These are phyloP conservation scores for Solanum appendiculatum DNA, from an alignment of 257 asterid species.

Conservation along the genomic window DNA sequence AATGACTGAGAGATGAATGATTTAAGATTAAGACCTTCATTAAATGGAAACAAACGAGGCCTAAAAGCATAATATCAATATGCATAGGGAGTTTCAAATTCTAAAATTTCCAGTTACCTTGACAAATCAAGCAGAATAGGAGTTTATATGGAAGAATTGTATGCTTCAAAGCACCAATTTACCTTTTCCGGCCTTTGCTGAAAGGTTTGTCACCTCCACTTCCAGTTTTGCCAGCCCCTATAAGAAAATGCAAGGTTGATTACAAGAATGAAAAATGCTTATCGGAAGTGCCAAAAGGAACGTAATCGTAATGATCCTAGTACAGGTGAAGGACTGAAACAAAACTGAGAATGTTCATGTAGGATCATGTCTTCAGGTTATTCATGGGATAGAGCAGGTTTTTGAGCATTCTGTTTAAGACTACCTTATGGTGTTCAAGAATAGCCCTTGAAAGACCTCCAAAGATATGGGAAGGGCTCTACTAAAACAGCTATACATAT, in stretches of 20 bases:
- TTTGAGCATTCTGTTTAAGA: background rate
- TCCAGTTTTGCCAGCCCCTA: conserved; percentile 92
- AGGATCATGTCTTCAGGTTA: background rate
- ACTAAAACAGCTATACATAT: background rate
- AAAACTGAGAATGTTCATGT: background rate
- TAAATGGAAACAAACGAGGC: background rate
- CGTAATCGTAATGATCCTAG: background rate
- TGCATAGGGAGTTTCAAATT: background rate
- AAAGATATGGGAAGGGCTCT: background rate
- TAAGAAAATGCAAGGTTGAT: conserved; percentile 5
- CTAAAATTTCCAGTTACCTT: background rate
- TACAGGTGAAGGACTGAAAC: background rate
- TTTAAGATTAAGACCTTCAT: background rate
- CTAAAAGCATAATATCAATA: background rate
- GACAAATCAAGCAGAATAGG: background rate
- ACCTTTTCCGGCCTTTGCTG: conserved; percentile 99
- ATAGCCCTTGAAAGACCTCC: background rate
- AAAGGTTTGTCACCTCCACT: conserved; percentile 98
- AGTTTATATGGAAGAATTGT: background rate
- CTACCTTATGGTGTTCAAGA: background rate
- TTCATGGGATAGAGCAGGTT: background rate
- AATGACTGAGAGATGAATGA: background rate
- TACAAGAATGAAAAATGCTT: background rate
- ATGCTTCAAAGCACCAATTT: conserved; percentile 5
- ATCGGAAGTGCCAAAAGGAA: background rate